A percentile compares a stretch with the other conserved stretches of the same genome.
Conservation (phyloP, 164 flowering plant genomes). For the Houttuynia cordata region DNA sequence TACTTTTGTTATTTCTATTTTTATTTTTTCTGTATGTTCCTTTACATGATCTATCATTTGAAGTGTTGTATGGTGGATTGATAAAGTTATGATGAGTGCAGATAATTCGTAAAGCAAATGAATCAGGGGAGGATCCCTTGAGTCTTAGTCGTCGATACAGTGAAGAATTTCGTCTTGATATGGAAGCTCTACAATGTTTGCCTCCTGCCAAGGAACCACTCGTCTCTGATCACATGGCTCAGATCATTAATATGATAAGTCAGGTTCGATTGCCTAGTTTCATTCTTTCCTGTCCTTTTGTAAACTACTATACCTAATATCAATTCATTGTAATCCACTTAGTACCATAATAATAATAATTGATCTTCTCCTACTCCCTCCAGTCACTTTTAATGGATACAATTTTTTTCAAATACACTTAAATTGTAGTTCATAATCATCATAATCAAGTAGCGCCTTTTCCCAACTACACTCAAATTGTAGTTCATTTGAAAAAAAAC, state of each 20-base stretch:
- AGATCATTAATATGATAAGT: constrained; percentile 64
- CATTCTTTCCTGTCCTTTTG: not conserved
- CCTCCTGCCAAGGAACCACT: constrained; percentile 70
- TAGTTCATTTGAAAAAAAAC: too few species aligned
- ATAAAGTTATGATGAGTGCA: constrained; percentile 14
- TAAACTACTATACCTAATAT: not conserved
- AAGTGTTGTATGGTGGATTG: not conserved
- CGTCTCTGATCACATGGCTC: constrained; percentile 71
- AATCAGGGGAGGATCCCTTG: constrained; percentile 57
- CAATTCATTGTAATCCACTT: not conserved
- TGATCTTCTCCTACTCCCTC: too few species aligned
- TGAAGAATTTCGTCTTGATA: constrained; percentile 61
- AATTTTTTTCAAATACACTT: too few species aligned
- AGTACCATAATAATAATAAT: not conserved
- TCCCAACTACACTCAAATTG: too few species aligned
- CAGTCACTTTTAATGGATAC: too few species aligned
- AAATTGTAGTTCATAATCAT: too few species aligned
- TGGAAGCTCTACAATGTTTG: constrained; percentile 79
- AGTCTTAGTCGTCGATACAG: constrained; percentile 55
- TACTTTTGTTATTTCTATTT: too few species aligned
- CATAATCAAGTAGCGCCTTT: too few species aligned
- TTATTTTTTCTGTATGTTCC: too few species aligned
- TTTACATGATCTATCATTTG: not conserved
- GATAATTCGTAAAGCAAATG: constrained; percentile 83
- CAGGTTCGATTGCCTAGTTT: constrained; percentile 30